These are phyloP conservation scores for Calocera viscosa DNA, from an alignment of 768 basidiomycete species.

Conservation along the genomic window DNA sequence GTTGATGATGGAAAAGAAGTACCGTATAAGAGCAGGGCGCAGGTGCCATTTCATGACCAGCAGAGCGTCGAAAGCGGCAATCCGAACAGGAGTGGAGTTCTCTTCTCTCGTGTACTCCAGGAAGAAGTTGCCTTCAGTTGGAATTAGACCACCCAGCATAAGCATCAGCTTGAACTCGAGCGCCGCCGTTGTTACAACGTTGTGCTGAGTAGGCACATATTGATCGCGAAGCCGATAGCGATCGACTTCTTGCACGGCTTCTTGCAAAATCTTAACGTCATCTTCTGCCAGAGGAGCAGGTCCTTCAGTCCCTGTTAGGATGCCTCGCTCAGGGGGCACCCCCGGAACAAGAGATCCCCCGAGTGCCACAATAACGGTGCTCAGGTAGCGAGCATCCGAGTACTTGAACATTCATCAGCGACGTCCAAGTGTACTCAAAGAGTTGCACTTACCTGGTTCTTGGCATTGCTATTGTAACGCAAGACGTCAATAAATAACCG, in stretches of 20 bases:
- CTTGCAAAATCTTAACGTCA: slow-evolving; percentile 55
- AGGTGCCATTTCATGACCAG: slow-evolving; percentile 83
- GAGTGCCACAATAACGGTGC: slow-evolving; percentile 68
- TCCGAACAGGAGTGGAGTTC: slow-evolving; percentile 81
- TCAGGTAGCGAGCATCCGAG: slow-evolving; percentile 83
- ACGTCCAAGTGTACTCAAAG: neutral
- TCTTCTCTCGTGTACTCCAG: slow-evolving; percentile 91
- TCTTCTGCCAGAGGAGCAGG: neutral
- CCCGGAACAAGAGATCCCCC: slow-evolving; percentile 68
- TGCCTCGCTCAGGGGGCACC: slow-evolving; percentile 66
- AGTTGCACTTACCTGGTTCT: slow-evolving; percentile 54
- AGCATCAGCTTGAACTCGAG: slow-evolving; percentile 79
- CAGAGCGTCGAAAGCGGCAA: slow-evolving; percentile 82
- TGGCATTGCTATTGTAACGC: slow-evolving; percentile 90
- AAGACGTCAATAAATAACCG: slow-evolving; percentile 84
- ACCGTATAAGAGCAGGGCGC: slow-evolving; percentile 62
- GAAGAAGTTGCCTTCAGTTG: slow-evolving; percentile 63
- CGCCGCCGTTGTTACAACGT: slow-evolving; percentile 80
- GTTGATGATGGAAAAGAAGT: slow-evolving; percentile 74
- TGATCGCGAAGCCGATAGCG: slow-evolving; percentile 91
- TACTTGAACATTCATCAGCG: slow-evolving; percentile 39
- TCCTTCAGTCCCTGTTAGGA: slow-evolving; percentile 52
- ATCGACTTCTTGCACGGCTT: slow-evolving; percentile 69
- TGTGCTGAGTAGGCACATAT: slow-evolving; percentile 86
- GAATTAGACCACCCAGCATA: slow-evolving; percentile 61